Base-by-base conservation (phyloP, 192 early-diverging fungal species). In the Kappamyces sp. region DNA sequence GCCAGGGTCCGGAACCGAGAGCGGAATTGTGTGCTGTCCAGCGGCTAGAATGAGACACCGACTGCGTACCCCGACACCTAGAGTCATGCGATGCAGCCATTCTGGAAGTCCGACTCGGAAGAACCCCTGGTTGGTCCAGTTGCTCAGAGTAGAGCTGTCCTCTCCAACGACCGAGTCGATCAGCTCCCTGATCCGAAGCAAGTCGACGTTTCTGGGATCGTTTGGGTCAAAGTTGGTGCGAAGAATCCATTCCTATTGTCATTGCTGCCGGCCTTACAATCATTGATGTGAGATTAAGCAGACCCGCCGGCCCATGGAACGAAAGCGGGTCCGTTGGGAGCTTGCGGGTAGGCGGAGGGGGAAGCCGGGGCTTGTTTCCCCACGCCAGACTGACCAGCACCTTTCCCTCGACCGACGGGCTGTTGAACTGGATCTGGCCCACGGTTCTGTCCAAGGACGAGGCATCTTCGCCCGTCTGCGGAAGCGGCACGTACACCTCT, bases 91-190 rank as follows among this genome's bases (percentile, higher is more conserved):
- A 5, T 51, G 42, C 2, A 78, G 61, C 60, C 62, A 71, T 30
- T 45, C 50, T 0, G 78, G 78, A 47, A 78, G 55, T 12, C 70
- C 53, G 7, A 74, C 49, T 7, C 78, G 49, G 45, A 73, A 80
- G 43, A 65, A 62, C 47, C 68, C 49, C 53, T 61, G 36, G 6
- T 63, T 47, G 9, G 53, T 64, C 66, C 70, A 69, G 33, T 49
- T 2, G 15, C 12, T 15, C 9, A 29, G 29, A 8, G 48, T 15
- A 3, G 5, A 34, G 29, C 47, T 45, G 5, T 62, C 64, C 14
- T 67, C 45, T 14, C 49, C 43, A 42, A 51, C 61, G 7, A 64
- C 53, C 55, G 42, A 57, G 45, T 67, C 62, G 5, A 75, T 57
- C n/a, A 75, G 45, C 37, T 60, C 35, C 43, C 66, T 72, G 32